Base-by-base conservation (phyloP, 257 asterid species). In the Ballota nigra region DNA sequence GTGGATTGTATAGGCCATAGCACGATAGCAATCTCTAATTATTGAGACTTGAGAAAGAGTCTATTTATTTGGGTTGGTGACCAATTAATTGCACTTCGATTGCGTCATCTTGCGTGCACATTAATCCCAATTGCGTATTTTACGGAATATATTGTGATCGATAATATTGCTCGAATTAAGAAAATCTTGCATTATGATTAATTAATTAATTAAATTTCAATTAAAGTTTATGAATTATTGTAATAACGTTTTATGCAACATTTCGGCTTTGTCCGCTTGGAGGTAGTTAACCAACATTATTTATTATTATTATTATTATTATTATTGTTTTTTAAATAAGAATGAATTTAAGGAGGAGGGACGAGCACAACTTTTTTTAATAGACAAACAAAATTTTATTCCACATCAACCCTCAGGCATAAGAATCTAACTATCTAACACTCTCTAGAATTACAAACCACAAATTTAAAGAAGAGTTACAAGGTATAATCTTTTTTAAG, bases 281-380 rank as follows among this genome's bases (percentile, higher is more conserved):
- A 56, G 68, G 73, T 58, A 74, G 78, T 74, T 74, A 74, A 36
- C 73, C 56, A 74, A 74, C 78, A 41, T 38, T 11, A 28, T 63
- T 63, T 47, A 6, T 15, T 62, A 19, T 29, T 6, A 2, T 33
- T 36, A 7, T 36, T 36, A 8, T 7, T 36, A 7, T 36, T 36
- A 36, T 36, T 38, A 38, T 45, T 11, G 5, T 28, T n/a, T n/a
- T n/a, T n/a, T n/a, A n/a, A n/a, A n/a, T n/a, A n/a, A n/a, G n/a
- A n/a, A n/a, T n/a, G n/a, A n/a, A n/a, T n/a, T n/a, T n/a, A n/a
- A n/a, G n/a, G n/a, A n/a, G n/a, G n/a, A n/a, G n/a, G n/a, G n/a
- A n/a, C n/a, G n/a, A n/a, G n/a, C n/a, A n/a, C n/a, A n/a, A n/a
- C n/a, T n/a, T n/a, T n/a, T n/a, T n/a, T n/a, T n/a, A n/a, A n/a